Evolutionary conservation across 73 alveolate species (phyloP).

Genomic region (Urostyla sp.): DNA sequence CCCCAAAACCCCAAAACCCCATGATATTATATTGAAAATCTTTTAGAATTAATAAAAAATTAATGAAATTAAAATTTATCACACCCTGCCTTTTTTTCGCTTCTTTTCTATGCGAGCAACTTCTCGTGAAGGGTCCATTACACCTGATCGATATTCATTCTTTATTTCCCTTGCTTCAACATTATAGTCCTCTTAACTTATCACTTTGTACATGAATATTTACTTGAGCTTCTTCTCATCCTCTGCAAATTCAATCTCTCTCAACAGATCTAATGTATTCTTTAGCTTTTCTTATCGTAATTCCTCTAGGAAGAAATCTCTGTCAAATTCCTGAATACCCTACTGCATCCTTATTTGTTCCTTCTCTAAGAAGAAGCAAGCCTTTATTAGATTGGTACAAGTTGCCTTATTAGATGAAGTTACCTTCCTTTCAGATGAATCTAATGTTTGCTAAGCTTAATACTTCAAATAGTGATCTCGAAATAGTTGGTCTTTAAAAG

Average conservation of each 20-base stretch:
- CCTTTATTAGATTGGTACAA: constrained; percentile 26
- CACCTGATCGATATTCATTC: constrained; percentile 22
- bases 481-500: not conserved
- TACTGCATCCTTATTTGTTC: not conserved
- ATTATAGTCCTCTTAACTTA: constrained; percentile 25
- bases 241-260: constrained; percentile 36
- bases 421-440: not conserved
- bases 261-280: constrained; percentile 22
- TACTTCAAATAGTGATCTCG: not conserved
- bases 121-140: constrained; percentile 43
- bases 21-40: no score
- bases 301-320: constrained; percentile 24
- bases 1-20: constrained; percentile 9
- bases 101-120: constrained; percentile 43
- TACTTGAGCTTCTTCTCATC: constrained; percentile 36
- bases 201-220: constrained; percentile 12
- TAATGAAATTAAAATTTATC: not conserved
- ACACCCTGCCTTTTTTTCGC: not conserved
- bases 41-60: no score
- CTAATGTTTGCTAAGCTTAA: not conserved
- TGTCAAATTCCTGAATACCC: constrained; percentile 29
- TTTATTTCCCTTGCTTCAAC: constrained; percentile 14
- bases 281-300: constrained; percentile 5
- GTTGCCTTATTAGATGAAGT: not conserved
- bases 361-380: constrained; percentile 29